phyloP scores from a whole-genome alignment of 1,139 yeast species.

The Pichia inconspicua region DNA sequence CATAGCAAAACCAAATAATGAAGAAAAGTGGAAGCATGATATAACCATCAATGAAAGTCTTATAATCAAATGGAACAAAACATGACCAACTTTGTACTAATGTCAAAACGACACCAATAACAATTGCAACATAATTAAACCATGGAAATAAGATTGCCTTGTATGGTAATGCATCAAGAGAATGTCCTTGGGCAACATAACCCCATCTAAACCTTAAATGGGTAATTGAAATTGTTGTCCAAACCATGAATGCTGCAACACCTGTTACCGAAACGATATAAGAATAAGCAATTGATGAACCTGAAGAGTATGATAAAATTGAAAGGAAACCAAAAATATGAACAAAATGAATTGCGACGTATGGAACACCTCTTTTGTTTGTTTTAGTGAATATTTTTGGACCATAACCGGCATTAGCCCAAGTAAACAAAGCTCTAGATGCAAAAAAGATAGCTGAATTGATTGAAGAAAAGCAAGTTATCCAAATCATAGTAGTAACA shows the following conservation, averaged over 20 bases:
- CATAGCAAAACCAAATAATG: constrained; percentile 36
- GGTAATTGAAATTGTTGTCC: constrained; percentile 39
- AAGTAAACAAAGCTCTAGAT: constrained; percentile 42
- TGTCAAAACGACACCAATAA: constrained; percentile 45
- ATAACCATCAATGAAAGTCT: constrained; percentile 58
- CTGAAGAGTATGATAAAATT: constrained; percentile 42
- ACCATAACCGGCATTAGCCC: constrained; percentile 44
- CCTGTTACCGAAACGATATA: constrained; percentile 51
- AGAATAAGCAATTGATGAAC: constrained; percentile 45
- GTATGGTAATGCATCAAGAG: constrained; percentile 45
- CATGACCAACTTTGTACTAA: constrained; percentile 65
- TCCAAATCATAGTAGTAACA: constrained; percentile 42
- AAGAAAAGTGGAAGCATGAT: constrained; percentile 53
- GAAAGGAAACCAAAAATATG: constrained; percentile 45
- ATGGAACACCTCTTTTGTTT: constrained; percentile 44
- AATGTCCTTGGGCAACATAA: constrained; percentile 40
- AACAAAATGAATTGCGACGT: constrained; percentile 40
- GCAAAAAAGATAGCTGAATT: constrained; percentile 48
- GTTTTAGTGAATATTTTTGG: constrained; percentile 38
- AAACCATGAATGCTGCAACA: constrained; percentile 49
- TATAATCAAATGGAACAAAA: constrained; percentile 54
- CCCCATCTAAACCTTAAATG: constrained; percentile 46
- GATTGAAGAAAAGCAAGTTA: constrained; percentile 48
- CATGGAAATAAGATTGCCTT: constrained; percentile 47
- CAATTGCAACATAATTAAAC: constrained; percentile 44